These are phyloP conservation scores for Pestalotiopsis fici DNA, from an alignment of 2,329 filamentous ascomycete genomes.

Conservation along the genomic window DNA sequence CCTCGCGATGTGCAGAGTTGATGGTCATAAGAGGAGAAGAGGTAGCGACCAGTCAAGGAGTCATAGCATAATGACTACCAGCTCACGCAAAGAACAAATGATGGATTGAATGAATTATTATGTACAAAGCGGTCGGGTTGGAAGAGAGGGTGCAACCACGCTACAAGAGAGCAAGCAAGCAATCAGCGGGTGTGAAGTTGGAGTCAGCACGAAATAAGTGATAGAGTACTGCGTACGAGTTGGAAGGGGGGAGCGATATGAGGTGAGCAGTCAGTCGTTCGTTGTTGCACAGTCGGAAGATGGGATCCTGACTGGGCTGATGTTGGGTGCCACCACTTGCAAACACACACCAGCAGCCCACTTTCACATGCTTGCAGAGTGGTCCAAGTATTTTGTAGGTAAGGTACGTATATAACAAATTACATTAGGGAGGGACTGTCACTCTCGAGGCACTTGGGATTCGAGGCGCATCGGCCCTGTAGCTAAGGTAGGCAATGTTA, in stretches of 20 bases:
- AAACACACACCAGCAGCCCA: constrained; percentile 11
- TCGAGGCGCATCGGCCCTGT: no score
- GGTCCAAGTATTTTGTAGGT: not conserved
- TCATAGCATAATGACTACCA: not conserved
- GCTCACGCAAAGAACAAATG: not conserved
- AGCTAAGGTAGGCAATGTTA: no score
- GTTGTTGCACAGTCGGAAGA: constrained; percentile 10
- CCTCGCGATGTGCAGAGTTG: constrained; percentile 1
- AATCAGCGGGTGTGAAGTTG: not conserved
- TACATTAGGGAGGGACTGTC: no score
- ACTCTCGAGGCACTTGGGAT: no score
- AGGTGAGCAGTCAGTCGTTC: not conserved
- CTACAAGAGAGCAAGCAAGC: not conserved
- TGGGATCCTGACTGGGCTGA: not conserved
- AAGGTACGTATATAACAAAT: no score
- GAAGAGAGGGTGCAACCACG: not conserved
- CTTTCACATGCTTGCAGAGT: constrained; percentile 19
- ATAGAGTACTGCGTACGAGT: not conserved
- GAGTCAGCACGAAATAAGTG: constrained; percentile 14
- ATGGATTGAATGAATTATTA: not conserved
- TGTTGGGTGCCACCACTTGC: not conserved
- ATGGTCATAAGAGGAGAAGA: not conserved
- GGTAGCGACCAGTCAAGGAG: not conserved
- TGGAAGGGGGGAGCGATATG: no score
- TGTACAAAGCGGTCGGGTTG: not conserved